These are phyloP conservation scores for Phalaenopsis hybrid DNA, from an alignment of 116 monocot genomes.

Conservation along the genomic window DNA sequence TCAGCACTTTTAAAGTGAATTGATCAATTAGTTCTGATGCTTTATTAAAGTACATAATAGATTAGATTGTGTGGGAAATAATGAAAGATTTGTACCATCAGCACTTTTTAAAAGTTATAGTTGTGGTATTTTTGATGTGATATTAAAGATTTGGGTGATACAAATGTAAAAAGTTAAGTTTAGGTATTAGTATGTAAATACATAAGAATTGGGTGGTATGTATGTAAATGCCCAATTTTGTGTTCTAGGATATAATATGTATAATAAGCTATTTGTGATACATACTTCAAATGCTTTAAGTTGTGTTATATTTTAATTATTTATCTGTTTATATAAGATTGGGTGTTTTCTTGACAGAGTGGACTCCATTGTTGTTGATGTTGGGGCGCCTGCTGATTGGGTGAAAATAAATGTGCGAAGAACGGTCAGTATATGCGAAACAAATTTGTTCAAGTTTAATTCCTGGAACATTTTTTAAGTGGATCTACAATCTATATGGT, in stretches of 20 bases:
- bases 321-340: neutral
- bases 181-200: neutral
- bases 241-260: neutral
- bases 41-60: neutral
- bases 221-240: neutral
- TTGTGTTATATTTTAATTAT: neutral
- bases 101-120: too few species aligned
- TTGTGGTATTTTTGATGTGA: too few species aligned
- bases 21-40: too few species aligned
- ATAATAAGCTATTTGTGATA: neutral
- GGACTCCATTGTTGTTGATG: slow-evolving; percentile 68
- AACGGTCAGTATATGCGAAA: slow-evolving; percentile 37
- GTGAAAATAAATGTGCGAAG: slow-evolving; percentile 92
- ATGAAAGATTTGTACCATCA: too few species aligned
- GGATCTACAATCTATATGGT: too few species aligned
- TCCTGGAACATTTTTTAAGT: too few species aligned
- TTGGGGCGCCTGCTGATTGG: slow-evolving; percentile 91
- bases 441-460: neutral
- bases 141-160: too few species aligned
- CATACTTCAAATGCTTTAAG: too few species aligned
- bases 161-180: too few species aligned
- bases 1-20: too few species aligned
- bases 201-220: neutral
- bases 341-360: slow-evolving; percentile 26
- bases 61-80: neutral